Percentiles rank a stretch among this genome's conserved stretches.
These are phyloP conservation scores for Penicillium tannophilum DNA, from an alignment of 495 filamentous ascomycete species.

Conservation along the genomic window DNA sequence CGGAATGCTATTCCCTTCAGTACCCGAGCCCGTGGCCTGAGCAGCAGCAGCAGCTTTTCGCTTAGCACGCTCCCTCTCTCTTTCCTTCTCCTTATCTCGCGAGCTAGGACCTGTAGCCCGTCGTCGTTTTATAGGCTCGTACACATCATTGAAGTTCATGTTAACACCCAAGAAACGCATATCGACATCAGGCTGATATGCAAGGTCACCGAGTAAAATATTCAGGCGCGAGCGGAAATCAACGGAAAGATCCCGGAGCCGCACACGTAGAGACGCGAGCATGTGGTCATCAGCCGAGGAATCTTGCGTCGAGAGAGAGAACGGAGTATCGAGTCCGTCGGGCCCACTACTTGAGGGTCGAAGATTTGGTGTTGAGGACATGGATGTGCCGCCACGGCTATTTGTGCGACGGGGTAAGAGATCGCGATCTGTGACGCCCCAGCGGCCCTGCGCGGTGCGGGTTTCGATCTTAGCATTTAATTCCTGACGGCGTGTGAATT, in stretches of 20 bases:
- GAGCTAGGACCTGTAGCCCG: conserved; percentile 30
- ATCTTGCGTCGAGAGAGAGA: conserved; percentile 33
- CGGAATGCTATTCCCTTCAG: conserved; percentile 15
- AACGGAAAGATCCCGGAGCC: conserved; percentile 67
- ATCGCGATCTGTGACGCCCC: conserved; percentile 65
- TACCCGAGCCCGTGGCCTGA: conserved; percentile 19
- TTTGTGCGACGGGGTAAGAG: conserved; percentile 31
- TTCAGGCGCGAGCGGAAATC: conserved; percentile 78
- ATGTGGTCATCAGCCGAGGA: conserved; percentile 61
- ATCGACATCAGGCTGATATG: conserved; percentile 91
- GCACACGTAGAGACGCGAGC: conserved; percentile 72
- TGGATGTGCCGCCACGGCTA: conserved; percentile 30
- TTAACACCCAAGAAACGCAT: conserved; percentile 94
- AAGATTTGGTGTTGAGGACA: conserved; percentile 35
- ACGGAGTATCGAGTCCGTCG: conserved; percentile 35
- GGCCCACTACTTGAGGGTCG: conserved; percentile 27
- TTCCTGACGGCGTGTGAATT: conserved; percentile 91
- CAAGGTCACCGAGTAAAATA: conserved; percentile 81
- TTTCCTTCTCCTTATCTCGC: conserved; percentile 42
- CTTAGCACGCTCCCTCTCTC: conserved; percentile 27
- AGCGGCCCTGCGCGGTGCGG: conserved; percentile 60
- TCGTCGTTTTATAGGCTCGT: conserved; percentile 66
- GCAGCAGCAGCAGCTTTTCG: conserved; percentile 28
- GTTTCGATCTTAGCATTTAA: conserved; percentile 70
- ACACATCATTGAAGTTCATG: conserved; percentile 99